Conservation (phyloP, 2,329 filamentous ascomycete genomes). For the Clathrospora elynae region DNA sequence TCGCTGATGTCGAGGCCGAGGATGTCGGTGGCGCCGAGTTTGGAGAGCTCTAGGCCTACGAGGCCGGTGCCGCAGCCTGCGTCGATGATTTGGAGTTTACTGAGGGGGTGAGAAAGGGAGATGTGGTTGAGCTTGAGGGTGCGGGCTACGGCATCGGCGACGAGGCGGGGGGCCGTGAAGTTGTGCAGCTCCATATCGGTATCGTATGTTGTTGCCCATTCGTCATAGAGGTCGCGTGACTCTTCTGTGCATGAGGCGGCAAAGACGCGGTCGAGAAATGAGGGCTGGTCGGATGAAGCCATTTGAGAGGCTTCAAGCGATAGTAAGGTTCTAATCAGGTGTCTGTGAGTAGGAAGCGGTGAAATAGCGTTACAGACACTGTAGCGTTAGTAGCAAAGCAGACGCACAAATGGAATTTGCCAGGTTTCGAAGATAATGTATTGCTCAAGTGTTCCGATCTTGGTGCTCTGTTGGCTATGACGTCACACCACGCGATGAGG, state of each 20-base stretch:
- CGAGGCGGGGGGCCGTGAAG: constrained; percentile 51
- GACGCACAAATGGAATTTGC: too few species aligned
- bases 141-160: constrained; percentile 32
- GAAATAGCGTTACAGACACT: too few species aligned
- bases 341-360: too few species aligned
- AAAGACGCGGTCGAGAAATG: constrained; percentile 48
- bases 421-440: too few species aligned
- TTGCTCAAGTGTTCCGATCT: too few species aligned
- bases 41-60: constrained; percentile 56
- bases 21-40: constrained; percentile 53
- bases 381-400: too few species aligned
- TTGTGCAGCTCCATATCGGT: constrained; percentile 48
- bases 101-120: constrained; percentile 10
- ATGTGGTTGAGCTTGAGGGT: constrained; percentile 24
- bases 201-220: constrained; percentile 56
- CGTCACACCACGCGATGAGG: too few species aligned
- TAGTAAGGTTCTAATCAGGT: too few species aligned
- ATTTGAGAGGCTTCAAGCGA: not conserved
- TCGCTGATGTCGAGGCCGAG: constrained; percentile 60
- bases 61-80: constrained; percentile 64
- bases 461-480: not conserved
- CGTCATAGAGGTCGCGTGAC: constrained; percentile 51
- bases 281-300: constrained; percentile 6
- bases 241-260: constrained; percentile 44
- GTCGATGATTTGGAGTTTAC: constrained; percentile 53